phyloP scores from a whole-genome alignment of 164 flowering plant species.

The Paratinospora sagittata region DNA sequence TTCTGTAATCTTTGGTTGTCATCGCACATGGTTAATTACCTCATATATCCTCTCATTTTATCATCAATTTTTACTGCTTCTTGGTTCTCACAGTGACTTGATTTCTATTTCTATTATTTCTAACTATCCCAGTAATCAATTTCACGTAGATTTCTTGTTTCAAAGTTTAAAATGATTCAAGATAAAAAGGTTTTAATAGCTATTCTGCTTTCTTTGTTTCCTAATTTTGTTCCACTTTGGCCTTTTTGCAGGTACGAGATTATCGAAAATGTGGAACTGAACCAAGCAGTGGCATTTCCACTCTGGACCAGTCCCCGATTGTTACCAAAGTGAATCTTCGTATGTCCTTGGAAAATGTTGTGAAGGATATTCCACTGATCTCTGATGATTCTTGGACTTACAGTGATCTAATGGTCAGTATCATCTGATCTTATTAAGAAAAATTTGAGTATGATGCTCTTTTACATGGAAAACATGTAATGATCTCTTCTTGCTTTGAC shows the following conservation, averaged over 20 bases:
- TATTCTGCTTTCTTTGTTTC: neutral
- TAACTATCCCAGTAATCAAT: neutral
- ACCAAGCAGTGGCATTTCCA: conserved; percentile 31
- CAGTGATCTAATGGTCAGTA: conserved; percentile 85
- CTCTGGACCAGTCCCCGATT: conserved; percentile 34
- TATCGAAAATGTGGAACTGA: conserved; percentile 49
- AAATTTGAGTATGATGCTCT: neutral
- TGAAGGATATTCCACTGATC: conserved; percentile 82
- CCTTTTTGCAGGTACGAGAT: conserved; percentile 66
- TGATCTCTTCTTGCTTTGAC: conserved; percentile 1
- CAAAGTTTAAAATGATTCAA: neutral
- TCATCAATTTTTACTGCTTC: neutral
- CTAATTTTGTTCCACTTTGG: conserved; percentile 2
- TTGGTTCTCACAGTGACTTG: neutral
- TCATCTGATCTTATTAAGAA: neutral
- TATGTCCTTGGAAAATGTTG: conserved; percentile 90
- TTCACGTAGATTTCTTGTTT: neutral
- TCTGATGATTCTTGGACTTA: conserved; percentile 89
- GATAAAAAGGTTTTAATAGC: neutral
- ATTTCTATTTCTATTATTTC: neutral
- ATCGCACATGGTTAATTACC: neutral
- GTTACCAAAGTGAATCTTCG: conserved; percentile 55
- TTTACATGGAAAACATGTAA: neutral
- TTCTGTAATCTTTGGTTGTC: neutral
- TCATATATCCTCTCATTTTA: neutral